A percentile compares a stretch with the other conserved stretches of the same genome.
Evolutionary conservation across 805 yeast species (phyloP).

Genomic region (Candida orba): DNA sequence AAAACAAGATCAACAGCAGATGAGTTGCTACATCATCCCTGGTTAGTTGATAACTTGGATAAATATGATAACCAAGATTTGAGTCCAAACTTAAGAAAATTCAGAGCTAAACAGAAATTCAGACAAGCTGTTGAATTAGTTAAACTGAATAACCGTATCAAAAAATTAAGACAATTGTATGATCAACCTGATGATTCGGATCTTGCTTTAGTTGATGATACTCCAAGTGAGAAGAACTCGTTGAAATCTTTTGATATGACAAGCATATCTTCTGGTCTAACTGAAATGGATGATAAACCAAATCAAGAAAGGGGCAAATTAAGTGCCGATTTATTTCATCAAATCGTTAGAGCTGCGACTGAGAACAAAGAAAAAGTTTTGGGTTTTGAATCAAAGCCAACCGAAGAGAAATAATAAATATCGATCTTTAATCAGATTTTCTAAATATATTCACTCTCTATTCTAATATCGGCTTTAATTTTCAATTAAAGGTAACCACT

Average conservation of each 20-base stretch:
- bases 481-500: too few species aligned
- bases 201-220: slow-evolving; percentile 24
- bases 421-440: too few species aligned
- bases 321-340: slow-evolving; percentile 55
- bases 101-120: slow-evolving; percentile 78
- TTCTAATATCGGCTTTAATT: too few species aligned
- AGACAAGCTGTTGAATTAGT: slow-evolving; percentile 82
- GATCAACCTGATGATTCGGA: slow-evolving; percentile 31
- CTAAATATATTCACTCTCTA: too few species aligned
- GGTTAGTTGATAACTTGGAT: slow-evolving; percentile 55
- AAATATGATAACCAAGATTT: slow-evolving; percentile 50
- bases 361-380: slow-evolving; percentile 33
- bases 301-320: slow-evolving; percentile 18
- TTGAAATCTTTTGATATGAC: slow-evolving; percentile 3
- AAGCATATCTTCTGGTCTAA: slow-evolving; percentile 7
- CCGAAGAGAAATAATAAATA: background rate
- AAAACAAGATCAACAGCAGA: slow-evolving; percentile 59
- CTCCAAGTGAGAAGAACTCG: background rate
- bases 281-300: slow-evolving; percentile 1
- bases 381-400: background rate
- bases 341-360: slow-evolving; percentile 62
- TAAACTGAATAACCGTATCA: slow-evolving; percentile 70
- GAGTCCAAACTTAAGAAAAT: slow-evolving; percentile 72
- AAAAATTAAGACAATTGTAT: slow-evolving; percentile 52
- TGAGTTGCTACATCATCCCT: slow-evolving; percentile 60